Base-by-base conservation (phyloP, 2,329 filamentous ascomycete genomes). In the Aspergillus awamori region DNA sequence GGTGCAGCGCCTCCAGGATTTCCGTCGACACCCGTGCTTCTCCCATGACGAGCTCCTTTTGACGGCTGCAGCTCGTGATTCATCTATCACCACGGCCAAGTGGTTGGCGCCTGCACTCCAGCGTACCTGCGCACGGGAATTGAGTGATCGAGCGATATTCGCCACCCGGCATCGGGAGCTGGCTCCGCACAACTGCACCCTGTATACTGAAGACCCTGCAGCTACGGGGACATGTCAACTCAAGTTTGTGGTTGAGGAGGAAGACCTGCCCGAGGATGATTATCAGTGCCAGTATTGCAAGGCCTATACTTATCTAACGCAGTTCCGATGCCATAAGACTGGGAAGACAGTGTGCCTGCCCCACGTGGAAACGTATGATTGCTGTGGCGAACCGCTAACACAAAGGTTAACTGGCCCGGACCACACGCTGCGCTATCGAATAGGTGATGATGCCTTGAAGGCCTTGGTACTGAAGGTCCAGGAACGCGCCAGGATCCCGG, bases 31-130 rank as follows among this genome's bases (percentile, higher is more conserved):
- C 66, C 93, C 95, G 1, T 98, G 95, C 75, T 99, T 99, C 75
- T 98, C 94, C 0, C 95, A 99, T 67, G 95, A 99, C 70, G 95
- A 99, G 75, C 80, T 99, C 22, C 82, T 99, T 3, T 89, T 96
- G 80, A 97, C 94, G 2, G 95, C 95, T 7, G 92, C 93, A 6
- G 88, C 92, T 66, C 89, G 87, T 69, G 89, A 93, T 67, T 85
- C 88, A 2, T 88, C 87, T 0, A 98, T 99, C 59, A 91, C 92
- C 68, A 97, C 92, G 2, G 92, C 95, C 1, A 97, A 95, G 77
- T 99, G 95, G 95, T 83, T 99, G 15, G 91, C 90, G 2, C 94
- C 94, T 0, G 95, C 95, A 1, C 79, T 99, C 22, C 86, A 92
- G 55, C 86, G 91, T 52, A 90, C 96, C 71, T 86, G 87, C 66